Evolutionary conservation across 495 filamentous ascomycete species (phyloP), one percentile per base, ranked within the genome.

Genomic region (Aspergillus kassunensis): DNA sequence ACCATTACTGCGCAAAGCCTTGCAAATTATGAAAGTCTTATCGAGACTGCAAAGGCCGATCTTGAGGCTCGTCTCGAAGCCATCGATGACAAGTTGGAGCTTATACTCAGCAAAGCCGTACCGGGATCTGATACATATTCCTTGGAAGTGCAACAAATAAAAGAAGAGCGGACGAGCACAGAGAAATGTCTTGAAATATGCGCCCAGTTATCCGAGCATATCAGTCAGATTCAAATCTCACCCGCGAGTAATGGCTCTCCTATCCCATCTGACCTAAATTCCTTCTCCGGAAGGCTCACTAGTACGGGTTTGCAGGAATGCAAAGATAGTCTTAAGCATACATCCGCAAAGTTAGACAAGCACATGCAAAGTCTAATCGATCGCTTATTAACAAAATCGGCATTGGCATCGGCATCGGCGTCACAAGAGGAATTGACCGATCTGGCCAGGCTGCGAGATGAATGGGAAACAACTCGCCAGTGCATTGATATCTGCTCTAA

Each of bases 121-220:
- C 6, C 18, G 27, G 35, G 36, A 5, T 54, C 59, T n/a, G 27
- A 44, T 41, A 11, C 59, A 53, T 65, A 71, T 56, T 45, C 56
- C n/a, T 55, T 33, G 4, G 66, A 72, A 52, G 50, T 65, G 27
- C 60, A 54, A 34, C 57, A 53, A 25, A 57, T 73, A 49, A 54
- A 64, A 55, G 68, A 73, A 25, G 72, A 77, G 56, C 67, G 62
- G 44, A 36, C 59, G 27, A 72, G 68, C 46, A 70, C 71, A 30
- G 55, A 75, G 57, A 64, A 74, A 49, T 74, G 70, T 54, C 69
- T 77, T 37, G 51, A 64, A 48, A 74, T 77, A 37, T 75, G 71
- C 59, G 51, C 61, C 23, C 52, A 67, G 40, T 47, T 74, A 27
- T 71, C 65, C 9, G 55, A 53, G 13, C 66, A 74, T 29, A 66